phyloP scores from a whole-genome alignment of 2,329 filamentous ascomycete species.

The Cucurbitaria berberidis region DNA sequence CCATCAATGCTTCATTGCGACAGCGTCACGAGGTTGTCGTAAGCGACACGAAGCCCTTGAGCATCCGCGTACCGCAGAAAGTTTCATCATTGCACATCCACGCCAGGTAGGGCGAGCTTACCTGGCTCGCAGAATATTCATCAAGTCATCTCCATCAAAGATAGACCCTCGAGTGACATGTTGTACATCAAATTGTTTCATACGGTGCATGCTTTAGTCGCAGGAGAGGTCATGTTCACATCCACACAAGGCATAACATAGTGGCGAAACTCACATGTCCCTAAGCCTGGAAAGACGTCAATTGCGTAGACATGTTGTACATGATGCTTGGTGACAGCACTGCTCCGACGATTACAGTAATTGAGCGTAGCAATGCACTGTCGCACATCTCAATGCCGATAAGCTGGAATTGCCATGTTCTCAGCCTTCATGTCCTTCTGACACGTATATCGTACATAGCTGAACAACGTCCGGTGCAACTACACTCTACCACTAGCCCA shows the following conservation, averaged over 20 bases:
- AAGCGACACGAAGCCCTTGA: constrained; percentile 9
- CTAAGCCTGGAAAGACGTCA: not conserved
- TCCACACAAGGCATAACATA: too few relatives aligned
- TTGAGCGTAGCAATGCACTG: not conserved
- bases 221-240: not conserved
- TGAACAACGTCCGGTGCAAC: not conserved
- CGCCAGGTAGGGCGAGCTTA: constrained; percentile 9
- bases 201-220: not conserved
- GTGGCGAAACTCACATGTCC: too few relatives aligned
- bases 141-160: not conserved
- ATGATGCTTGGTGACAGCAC: not conserved
- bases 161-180: not conserved
- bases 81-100: too few relatives aligned
- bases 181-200: not conserved
- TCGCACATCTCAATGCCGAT: not conserved
- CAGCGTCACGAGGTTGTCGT: constrained; percentile 20
- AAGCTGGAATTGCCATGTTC: not conserved
- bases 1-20: constrained; percentile 26
- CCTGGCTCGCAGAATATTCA: not conserved
- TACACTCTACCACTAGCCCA: not conserved
- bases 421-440: not conserved
- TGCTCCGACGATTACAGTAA: not conserved
- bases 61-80: constrained; percentile 13
- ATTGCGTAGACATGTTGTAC: not conserved
- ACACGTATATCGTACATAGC: not conserved